Conservation (phyloP, 2,329 filamentous ascomycete species). For the Xylariaceae sp. region DNA sequence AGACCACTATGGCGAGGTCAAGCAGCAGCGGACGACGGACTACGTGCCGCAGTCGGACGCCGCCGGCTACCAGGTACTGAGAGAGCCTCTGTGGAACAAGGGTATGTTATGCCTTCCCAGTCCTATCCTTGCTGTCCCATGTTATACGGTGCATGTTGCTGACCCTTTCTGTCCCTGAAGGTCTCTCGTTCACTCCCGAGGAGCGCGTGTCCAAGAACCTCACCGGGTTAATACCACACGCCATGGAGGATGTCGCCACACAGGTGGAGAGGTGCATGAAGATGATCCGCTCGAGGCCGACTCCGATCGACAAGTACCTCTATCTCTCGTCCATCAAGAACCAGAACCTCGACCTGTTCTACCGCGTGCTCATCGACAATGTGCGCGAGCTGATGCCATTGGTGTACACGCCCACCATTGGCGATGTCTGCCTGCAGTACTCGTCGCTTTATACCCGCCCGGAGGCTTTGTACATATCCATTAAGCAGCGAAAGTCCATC, state of each 20-base stretch:
- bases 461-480: constrained; percentile 94
- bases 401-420: constrained; percentile 86
- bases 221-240: constrained; percentile 60
- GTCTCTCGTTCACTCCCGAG: constrained; percentile 59
- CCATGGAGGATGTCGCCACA: constrained; percentile 54
- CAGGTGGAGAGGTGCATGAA: constrained; percentile 64
- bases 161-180: constrained; percentile 32
- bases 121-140: no score
- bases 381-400: constrained; percentile 73
- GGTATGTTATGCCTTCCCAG: constrained; percentile 43
- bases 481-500: constrained; percentile 87
- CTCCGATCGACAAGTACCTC: constrained; percentile 74
- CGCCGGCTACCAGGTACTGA: constrained; percentile 55
- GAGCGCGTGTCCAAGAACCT: constrained; percentile 60
- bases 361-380: constrained; percentile 73
- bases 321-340: constrained; percentile 72
- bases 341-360: constrained; percentile 76
- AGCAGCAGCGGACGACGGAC: constrained; percentile 48
- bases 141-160: constrained; percentile 2
- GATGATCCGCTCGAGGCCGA: constrained; percentile 65
- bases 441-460: constrained; percentile 92
- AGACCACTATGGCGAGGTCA: constrained; percentile 50
- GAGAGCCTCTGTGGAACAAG: constrained; percentile 61
- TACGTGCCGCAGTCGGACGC: constrained; percentile 48
- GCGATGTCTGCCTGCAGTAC: constrained; percentile 94